Percentiles rank a stretch among this genome's conserved stretches.
Evolutionary conservation across 345 rosid species (phyloP).

Genomic region (Euphorbia lathyris): DNA sequence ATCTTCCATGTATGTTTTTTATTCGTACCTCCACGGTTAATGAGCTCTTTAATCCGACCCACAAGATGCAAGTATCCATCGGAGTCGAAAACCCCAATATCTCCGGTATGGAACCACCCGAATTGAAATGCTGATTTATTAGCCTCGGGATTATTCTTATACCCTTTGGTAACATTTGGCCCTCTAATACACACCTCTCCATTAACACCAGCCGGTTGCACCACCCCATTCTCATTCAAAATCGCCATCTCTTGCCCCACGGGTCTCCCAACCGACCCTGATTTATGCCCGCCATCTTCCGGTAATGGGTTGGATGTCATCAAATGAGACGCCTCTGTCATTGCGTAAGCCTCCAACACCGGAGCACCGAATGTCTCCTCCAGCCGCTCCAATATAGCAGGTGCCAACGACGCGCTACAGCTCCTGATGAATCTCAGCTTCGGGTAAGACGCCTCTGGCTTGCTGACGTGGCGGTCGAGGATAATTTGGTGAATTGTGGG

Average conservation of each 20-base stretch:
- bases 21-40: conserved; percentile 86
- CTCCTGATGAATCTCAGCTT: conserved; percentile 78
- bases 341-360: conserved; percentile 86
- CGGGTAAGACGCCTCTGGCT: conserved; percentile 60
- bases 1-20: too few species aligned
- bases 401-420: conserved; percentile 89
- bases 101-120: conserved; percentile 98
- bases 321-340: conserved; percentile 83
- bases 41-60: conserved; percentile 94
- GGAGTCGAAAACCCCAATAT: conserved; percentile 64
- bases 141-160: conserved; percentile 86
- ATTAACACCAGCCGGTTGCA: conserved; percentile 34
- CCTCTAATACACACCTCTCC: conserved; percentile 95
- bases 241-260: conserved; percentile 82
- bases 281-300: conserved; percentile 66
- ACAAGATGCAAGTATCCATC: conserved; percentile 88
- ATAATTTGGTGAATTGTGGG: conserved; percentile 92
- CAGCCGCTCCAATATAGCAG: conserved; percentile 61
- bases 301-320: conserved; percentile 85
- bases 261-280: conserved; percentile 85
- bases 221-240: conserved; percentile 61
- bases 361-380: conserved; percentile 81
- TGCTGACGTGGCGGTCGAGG: conserved; percentile 59
- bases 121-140: conserved; percentile 72
- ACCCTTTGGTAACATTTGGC: conserved; percentile 82